Evolutionary conservation across 306 rosid genomes (phyloP).

Genomic region (Mimosa pudica): DNA sequence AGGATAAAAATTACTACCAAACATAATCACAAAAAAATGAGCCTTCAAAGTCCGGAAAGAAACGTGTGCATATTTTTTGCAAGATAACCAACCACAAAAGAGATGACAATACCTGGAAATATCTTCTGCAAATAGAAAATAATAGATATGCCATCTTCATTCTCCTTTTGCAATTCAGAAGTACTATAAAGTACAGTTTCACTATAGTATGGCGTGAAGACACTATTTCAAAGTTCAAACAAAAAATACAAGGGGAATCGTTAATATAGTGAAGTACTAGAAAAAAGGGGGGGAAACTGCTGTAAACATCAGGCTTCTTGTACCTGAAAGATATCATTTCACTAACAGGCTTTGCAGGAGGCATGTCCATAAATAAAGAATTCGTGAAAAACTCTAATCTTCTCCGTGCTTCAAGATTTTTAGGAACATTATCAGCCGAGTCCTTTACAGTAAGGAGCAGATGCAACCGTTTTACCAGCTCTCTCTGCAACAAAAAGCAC

Average conservation of each 20-base stretch:
- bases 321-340: slow-evolving; percentile 92
- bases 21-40: not conserved
- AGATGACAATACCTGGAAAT: slow-evolving; percentile 77
- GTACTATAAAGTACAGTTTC: slow-evolving; percentile 93
- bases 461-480: slow-evolving; percentile 88
- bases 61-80: not conserved
- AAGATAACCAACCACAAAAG: not conserved
- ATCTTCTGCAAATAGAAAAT: slow-evolving; percentile 97
- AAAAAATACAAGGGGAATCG: slow-evolving; percentile 21
- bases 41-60: slow-evolving; percentile 13
- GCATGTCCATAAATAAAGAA: slow-evolving; percentile 96
- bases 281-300: not conserved
- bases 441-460: slow-evolving; percentile 96
- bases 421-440: slow-evolving; percentile 87
- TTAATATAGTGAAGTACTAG: slow-evolving; percentile 9
- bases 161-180: slow-evolving; percentile 81
- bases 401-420: slow-evolving; percentile 98
- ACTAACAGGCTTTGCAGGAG: slow-evolving; percentile 91
- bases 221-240: slow-evolving; percentile 59
- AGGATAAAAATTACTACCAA: slow-evolving; percentile 3
- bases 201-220: slow-evolving; percentile 98
- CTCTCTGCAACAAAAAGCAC: slow-evolving; percentile 54
- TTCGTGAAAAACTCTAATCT: slow-evolving; percentile 90
- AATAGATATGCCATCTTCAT: slow-evolving; percentile 91
- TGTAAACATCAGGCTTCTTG: slow-evolving; percentile 10